A percentile compares a stretch with the other conserved stretches of the same genome.
These are phyloP conservation scores for Crassisporium funariophilum DNA, from an alignment of 768 basidiomycete species.

Conservation along the genomic window DNA sequence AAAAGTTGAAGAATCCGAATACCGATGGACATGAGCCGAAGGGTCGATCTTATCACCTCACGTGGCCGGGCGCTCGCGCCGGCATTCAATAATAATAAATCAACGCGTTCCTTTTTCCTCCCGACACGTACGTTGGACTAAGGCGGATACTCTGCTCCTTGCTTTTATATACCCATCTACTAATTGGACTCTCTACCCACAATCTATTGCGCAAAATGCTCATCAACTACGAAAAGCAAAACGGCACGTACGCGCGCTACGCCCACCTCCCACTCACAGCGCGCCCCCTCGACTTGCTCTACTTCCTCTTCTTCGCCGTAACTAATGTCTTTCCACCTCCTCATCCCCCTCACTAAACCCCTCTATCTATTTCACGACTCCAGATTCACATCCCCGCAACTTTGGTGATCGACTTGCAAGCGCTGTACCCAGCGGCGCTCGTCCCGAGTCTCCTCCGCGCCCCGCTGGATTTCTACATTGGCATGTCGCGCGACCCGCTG, in stretches of 20 bases:
- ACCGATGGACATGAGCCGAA: too few relatives aligned
- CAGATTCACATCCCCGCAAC: constrained; percentile 70
- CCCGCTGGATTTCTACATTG: constrained; percentile 53
- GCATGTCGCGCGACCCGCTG: constrained; percentile 67
- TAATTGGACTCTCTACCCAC: too few relatives aligned
- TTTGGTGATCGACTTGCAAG: constrained; percentile 70
- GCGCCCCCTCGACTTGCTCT: constrained; percentile 67
- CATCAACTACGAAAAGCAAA: constrained; percentile 23
- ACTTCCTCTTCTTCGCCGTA: constrained; percentile 73
- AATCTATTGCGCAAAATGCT: constrained; percentile 22
- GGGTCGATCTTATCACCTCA: too few relatives aligned
- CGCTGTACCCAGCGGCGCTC: constrained; percentile 54
- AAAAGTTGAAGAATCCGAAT: too few relatives aligned
- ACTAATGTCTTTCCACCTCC: constrained; percentile 21
- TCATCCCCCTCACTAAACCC: not conserved
- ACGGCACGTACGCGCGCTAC: constrained; percentile 6
- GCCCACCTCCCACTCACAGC: constrained; percentile 42
- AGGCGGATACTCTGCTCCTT: too few relatives aligned
- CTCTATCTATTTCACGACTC: not conserved
- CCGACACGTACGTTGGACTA: too few relatives aligned
- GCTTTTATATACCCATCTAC: too few relatives aligned
- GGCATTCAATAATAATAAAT: too few relatives aligned
- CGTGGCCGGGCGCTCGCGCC: too few relatives aligned
- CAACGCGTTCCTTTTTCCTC: too few relatives aligned
- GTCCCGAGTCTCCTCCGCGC: constrained; percentile 49